Percentiles rank a stretch among this genome's conserved stretches.
Conservation (phyloP, 2,329 filamentous ascomycete species). For the Penicillium sp. region DNA sequence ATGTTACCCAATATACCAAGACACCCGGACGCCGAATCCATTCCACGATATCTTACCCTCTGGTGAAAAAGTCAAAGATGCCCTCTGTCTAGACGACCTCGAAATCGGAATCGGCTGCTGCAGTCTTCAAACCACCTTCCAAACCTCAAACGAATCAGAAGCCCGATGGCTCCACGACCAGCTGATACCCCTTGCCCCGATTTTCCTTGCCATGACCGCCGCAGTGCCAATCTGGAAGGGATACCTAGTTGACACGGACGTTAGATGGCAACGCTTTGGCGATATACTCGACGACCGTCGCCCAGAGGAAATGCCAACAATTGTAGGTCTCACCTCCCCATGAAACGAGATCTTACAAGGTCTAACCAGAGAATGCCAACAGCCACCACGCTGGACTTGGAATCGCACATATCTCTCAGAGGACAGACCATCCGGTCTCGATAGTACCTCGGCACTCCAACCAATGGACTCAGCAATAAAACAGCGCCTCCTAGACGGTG, state of each 20-base stretch:
- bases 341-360: background rate
- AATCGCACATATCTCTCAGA: constrained; percentile 74
- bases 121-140: constrained; percentile 21
- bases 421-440: constrained; percentile 44
- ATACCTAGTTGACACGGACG: constrained; percentile 19
- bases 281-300: constrained; percentile 16
- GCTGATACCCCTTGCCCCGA: constrained; percentile 15
- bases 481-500: constrained; percentile 14
- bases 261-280: constrained; percentile 16
- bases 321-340: background rate
- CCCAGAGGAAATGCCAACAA: constrained; percentile 3
- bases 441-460: background rate
- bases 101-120: constrained; percentile 15
- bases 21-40: background rate
- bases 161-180: constrained; percentile 22
- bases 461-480: constrained; percentile 11
- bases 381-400: constrained; percentile 12
- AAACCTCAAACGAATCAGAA: constrained; percentile 15
- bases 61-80: background rate
- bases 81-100: constrained; percentile 14
- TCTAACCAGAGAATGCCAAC: background rate
- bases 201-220: constrained; percentile 21
- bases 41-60: constrained; percentile 1
- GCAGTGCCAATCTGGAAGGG: constrained; percentile 21
- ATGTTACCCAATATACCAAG: constrained; percentile 1